Conservation (phyloP, 768 basidiomycete species). For the Cytidiella melzeri region DNA sequence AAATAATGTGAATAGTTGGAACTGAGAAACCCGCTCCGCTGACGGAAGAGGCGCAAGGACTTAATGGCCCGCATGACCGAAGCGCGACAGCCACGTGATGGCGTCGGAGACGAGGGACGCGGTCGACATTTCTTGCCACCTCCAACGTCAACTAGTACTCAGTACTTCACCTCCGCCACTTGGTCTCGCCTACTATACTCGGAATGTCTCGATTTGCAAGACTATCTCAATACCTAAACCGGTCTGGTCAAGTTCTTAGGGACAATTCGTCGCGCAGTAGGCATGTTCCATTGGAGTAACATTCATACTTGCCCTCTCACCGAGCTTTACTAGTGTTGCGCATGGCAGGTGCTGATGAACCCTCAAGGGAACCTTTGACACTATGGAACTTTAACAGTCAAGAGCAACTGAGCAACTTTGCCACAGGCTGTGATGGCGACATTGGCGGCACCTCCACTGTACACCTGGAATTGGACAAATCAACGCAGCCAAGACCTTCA, state of each 20-base stretch:
- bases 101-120: too few species aligned
- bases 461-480: constrained; percentile 63
- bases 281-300: constrained; percentile 13
- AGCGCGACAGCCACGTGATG: too few species aligned
- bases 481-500: constrained; percentile 35
- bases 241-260: constrained; percentile 32
- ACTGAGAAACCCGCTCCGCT: not conserved
- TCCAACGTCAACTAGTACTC: too few species aligned
- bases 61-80: too few species aligned
- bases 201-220: constrained; percentile 14
- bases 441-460: constrained; percentile 80
- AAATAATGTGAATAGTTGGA: too few species aligned
- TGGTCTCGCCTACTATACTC: not conserved
- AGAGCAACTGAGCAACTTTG: constrained; percentile 56
- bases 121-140: too few species aligned
- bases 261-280: constrained; percentile 38
- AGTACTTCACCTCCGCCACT: too few species aligned
- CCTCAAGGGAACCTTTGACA: constrained; percentile 52
- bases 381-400: constrained; percentile 60
- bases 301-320: not conserved
- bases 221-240: constrained; percentile 28
- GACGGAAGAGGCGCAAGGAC: not conserved
- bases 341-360: constrained; percentile 72
- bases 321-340: constrained; percentile 43
- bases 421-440: constrained; percentile 81